phyloP scores from a whole-genome alignment of 306 rosid genomes.

The Cicer chorassanicum region DNA sequence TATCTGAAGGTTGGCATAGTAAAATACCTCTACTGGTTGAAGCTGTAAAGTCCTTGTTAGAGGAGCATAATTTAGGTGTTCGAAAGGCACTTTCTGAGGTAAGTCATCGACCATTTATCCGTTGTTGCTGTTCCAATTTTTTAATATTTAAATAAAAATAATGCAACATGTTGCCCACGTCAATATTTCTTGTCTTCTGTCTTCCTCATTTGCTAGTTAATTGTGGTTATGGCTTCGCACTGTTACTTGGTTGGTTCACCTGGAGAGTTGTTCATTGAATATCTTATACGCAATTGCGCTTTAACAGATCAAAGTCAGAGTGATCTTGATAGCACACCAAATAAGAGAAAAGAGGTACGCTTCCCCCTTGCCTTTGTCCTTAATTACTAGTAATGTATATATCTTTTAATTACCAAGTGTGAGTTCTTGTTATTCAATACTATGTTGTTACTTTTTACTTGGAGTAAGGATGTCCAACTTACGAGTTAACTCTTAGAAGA shows the following conservation, averaged over 20 bases:
- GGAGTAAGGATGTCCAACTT: neutral
- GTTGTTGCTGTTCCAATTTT: slow-evolving; percentile 7
- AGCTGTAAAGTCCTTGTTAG: slow-evolving; percentile 79
- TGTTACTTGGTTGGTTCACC: slow-evolving; percentile 94
- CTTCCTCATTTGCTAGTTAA: slow-evolving; percentile 64
- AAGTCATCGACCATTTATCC: slow-evolving; percentile 28
- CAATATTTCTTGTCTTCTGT: slow-evolving; percentile 20
- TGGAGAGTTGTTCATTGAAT: slow-evolving; percentile 91
- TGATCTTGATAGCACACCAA: slow-evolving; percentile 58
- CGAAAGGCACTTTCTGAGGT: slow-evolving; percentile 90
- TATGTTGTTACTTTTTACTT: slow-evolving; percentile 33
- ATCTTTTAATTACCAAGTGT: slow-evolving; percentile 6
- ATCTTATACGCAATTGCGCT: slow-evolving; percentile 88
- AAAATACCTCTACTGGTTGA: slow-evolving; percentile 80
- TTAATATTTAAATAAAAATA: neutral
- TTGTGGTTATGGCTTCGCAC: slow-evolving; percentile 97
- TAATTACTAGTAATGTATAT: neutral
- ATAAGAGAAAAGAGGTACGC: slow-evolving; percentile 81
- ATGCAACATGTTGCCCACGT: slow-evolving; percentile 12
- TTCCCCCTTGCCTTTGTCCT: neutral
- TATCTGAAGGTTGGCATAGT: slow-evolving; percentile 91
- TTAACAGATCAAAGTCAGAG: slow-evolving; percentile 57
- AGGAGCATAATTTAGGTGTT: slow-evolving; percentile 78
- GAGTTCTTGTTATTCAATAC: slow-evolving; percentile 11
- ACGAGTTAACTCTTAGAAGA: neutral